Evolutionary conservation across 345 rosid species (phyloP).

Genomic region (Populus tremula): DNA sequence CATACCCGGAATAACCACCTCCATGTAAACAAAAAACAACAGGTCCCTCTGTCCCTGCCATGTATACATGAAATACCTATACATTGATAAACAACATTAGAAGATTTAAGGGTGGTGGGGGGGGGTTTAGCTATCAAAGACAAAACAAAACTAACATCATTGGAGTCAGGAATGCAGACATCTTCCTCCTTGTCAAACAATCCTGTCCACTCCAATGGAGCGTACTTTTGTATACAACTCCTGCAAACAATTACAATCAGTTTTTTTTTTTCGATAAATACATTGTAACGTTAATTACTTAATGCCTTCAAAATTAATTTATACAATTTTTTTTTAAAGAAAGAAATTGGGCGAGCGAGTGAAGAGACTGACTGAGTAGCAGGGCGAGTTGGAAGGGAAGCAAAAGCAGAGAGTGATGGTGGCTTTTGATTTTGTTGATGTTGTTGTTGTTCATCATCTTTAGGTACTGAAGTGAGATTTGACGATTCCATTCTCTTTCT

Average conservation of each 20-base stretch:
- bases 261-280: background rate
- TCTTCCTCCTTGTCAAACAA: constrained; percentile 82
- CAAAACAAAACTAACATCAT: constrained; percentile 51
- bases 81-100: constrained; percentile 17
- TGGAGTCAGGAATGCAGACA: constrained; percentile 55
- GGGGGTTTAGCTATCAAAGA: background rate
- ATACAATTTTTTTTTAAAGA: background rate
- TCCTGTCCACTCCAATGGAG: constrained; percentile 65
- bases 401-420: constrained; percentile 50
- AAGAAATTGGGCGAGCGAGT: no score
- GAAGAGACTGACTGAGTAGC: constrained; percentile 46
- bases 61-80: constrained; percentile 88
- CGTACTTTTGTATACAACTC: constrained; percentile 48
- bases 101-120: constrained; percentile 10
- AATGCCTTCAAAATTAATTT: background rate
- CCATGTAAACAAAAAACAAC: constrained; percentile 91
- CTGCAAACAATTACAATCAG: constrained; percentile 21
- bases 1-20: constrained; percentile 92
- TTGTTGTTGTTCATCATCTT: constrained; percentile 30
- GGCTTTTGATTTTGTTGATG: constrained; percentile 4
- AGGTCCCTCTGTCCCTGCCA: constrained; percentile 88
- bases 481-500: constrained; percentile 44
- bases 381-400: constrained; percentile 63
- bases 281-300: no score
- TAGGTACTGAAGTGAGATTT: constrained; percentile 48